Evolutionary conservation across 1,284 basidiomycete species (phyloP), one percentile per base, ranked within the genome.

Genomic region (Tilletiaria anomala): DNA sequence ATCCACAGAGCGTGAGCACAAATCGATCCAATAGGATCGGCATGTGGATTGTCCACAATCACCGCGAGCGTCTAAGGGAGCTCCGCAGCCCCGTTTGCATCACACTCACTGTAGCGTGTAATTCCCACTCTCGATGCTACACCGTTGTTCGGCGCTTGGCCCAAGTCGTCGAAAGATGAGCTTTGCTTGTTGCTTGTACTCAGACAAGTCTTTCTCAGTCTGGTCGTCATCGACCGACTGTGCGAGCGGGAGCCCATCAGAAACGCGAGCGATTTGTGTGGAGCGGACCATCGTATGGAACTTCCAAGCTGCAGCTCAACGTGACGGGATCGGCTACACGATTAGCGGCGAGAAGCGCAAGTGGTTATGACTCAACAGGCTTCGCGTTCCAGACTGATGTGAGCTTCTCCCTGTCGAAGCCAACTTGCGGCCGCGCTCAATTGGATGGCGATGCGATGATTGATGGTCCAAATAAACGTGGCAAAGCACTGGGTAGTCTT

Each of bases 121-220:
- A 51, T 78, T 77, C 2, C 88, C 89, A 53, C 84, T 89, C 68
- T 97, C 93, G 62, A 99, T 97, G 6, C 86, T 93, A 70, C 91
- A 94, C 22, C 83, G 76, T 12, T 88, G 85, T 68, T 97, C 93
- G 16, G 85, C 82, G 61, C 91, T 87, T 31, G 87, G 78, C 23
- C 82, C 85, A 66, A 99, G 80, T 36, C 91, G 79, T 44, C 89
- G 76, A 67, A 96, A 93, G 61, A 99, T 82, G 57, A 96, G 76
- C 70, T 97, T 97, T 37, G 88, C 80, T 68, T 97, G 91, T 61
- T 96, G 91, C 69, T 96, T 97, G 75, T 94, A 87, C 70, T 96
- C 91, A 58, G 88, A 84, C 37, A 97, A 73, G 45, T 82, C 76
- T 61, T 82, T 79, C 69, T 94, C 89, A 51, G 83, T 91, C 86